Conservation (phyloP, 495 filamentous ascomycete species). For the Oidiodendron maius region DNA sequence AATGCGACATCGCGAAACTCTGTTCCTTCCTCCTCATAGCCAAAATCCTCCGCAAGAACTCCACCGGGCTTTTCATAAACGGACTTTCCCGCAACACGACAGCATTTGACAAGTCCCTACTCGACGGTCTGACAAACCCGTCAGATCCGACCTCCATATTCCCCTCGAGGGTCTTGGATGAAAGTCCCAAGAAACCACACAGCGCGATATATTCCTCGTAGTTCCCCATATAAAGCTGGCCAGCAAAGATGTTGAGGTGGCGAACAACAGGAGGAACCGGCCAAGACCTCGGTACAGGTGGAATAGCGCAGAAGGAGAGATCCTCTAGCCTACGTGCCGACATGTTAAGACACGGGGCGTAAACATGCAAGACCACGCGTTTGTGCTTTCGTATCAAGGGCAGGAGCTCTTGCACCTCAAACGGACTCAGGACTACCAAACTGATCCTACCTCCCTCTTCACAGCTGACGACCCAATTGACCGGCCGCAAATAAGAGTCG, state of each 20-base stretch:
- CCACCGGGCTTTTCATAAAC: constrained; percentile 45
- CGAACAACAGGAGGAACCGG: constrained; percentile 23
- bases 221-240: constrained; percentile 54
- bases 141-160: constrained; percentile 27
- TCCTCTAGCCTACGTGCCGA: constrained; percentile 40
- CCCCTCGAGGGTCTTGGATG: constrained; percentile 23
- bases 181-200: constrained; percentile 48
- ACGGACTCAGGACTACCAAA: constrained; percentile 39
- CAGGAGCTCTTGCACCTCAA: constrained; percentile 52
- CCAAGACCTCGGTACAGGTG: constrained; percentile 12
- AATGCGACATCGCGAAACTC: constrained; percentile 46
- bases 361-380: constrained; percentile 46
- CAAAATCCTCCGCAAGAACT: constrained; percentile 43
- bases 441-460: neutral
- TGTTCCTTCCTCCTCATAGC: constrained; percentile 46
- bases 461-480: constrained; percentile 53
- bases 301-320: constrained; percentile 35
- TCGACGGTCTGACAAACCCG: constrained; percentile 35
- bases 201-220: constrained; percentile 46
- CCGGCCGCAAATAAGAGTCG: constrained; percentile 49
- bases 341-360: constrained; percentile 46
- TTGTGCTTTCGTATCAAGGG: constrained; percentile 27
- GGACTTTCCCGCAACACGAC: constrained; percentile 19
- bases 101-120: constrained; percentile 22
- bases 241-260: constrained; percentile 62